Conservation (phyloP, 768 basidiomycete genomes). For the Tubosaeta sp. region DNA sequence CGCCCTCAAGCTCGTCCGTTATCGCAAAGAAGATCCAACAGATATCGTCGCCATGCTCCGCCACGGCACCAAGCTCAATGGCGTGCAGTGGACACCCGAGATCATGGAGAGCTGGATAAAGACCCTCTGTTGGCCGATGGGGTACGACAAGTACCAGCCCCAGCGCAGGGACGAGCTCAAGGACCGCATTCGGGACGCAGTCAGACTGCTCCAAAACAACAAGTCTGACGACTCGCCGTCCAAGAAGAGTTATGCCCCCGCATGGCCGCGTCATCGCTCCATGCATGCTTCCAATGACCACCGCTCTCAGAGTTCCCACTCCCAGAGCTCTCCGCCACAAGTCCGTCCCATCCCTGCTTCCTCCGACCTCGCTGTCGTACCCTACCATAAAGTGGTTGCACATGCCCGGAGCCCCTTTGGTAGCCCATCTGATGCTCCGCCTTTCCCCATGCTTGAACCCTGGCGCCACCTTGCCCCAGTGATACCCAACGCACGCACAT, state of each 20-base stretch:
- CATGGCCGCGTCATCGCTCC: slow-evolving; percentile 10
- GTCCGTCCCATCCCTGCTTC: neutral
- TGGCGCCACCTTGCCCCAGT: slow-evolving; percentile 11
- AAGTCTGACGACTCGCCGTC: slow-evolving; percentile 13
- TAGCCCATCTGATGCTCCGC: neutral
- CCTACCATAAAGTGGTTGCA: neutral
- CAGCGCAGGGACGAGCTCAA: slow-evolving; percentile 44
- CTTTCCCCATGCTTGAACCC: slow-evolving; percentile 20
- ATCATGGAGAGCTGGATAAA: slow-evolving; percentile 56
- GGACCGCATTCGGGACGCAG: slow-evolving; percentile 50
- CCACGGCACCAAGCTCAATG: slow-evolving; percentile 50
- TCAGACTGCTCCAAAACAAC: slow-evolving; percentile 26
- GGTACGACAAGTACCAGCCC: slow-evolving; percentile 47
- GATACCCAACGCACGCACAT: slow-evolving; percentile 1
- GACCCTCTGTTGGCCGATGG: slow-evolving; percentile 60
- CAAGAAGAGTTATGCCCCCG: slow-evolving; percentile 1
- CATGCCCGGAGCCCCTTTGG: slow-evolving; percentile 6
- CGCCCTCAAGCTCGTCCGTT: slow-evolving; percentile 71
- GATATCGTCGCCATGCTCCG: slow-evolving; percentile 65
- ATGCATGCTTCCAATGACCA: slow-evolving; percentile 6
- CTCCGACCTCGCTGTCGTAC: neutral
- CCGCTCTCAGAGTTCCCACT: neutral
- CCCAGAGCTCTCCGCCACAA: neutral
- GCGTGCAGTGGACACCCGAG: slow-evolving; percentile 52
- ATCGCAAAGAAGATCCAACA: slow-evolving; percentile 54